Evolutionary conservation across 768 basidiomycete species (phyloP), one percentile per base, ranked within the genome.

Genomic region (Xerocomus potaroensis): DNA sequence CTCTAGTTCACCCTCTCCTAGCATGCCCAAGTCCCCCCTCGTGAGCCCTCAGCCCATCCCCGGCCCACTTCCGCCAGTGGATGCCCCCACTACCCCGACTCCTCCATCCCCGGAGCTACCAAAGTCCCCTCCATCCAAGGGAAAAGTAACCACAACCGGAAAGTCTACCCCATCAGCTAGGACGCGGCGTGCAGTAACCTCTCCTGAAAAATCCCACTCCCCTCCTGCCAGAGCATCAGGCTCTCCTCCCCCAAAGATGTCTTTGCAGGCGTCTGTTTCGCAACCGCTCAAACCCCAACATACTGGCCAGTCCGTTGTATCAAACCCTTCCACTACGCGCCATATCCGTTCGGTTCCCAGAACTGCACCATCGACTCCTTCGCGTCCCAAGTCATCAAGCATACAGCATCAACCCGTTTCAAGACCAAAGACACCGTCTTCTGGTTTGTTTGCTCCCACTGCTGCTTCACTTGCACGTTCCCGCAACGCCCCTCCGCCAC

Each of bases 391-490:
- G 57, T 67, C 72, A 14, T 65, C 70, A 8, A 43, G 49, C 8
- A 24, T 42, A 36, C 64, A 58, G 14, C 43, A 57, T 38, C 50
- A 51, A 4, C 22, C 54, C 35, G 41, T 47, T 19, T 8, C 59
- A 23, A 72, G 77, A 45, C 75, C 78, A 29, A 86, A 83, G 66
- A 83, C 82, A 0, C 80, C 83, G 3, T 77, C 80, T 5, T 71
- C 79, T 2, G 82, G 85, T 11, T 63, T 90, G 18, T 89, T 84
- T 58, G 87, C 89, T 7, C 89, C 89, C 1, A 91, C 89, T 1
- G 89, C 87, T 0, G 85, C 88, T 3, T 88, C 87, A 8, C 77
- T 91, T 8, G 89, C 89, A 0, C 77, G 73, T 41, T 73, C 83
- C 27, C 81, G 85, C 40, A 79, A 76, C 57, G 73, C 76, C 0